Percentiles rank a stretch among this genome's conserved stretches.
phyloP scores from a whole-genome alignment of 2,329 filamentous ascomycete species.

The Xylaria polymorpha region DNA sequence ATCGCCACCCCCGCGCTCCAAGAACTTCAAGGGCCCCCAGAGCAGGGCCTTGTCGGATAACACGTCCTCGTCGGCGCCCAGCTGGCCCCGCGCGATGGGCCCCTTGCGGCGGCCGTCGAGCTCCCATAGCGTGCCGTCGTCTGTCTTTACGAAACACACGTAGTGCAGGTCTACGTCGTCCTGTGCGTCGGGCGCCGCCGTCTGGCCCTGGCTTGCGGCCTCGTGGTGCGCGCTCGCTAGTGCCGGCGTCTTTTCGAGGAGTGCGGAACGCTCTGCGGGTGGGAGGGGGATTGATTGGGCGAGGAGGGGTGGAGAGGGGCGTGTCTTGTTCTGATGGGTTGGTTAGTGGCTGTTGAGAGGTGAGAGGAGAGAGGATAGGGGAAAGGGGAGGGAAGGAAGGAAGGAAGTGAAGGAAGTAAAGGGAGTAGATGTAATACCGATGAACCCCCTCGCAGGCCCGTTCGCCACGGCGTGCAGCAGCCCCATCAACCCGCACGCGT shows the following conservation, averaged over 20 bases:
- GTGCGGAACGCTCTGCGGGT: constrained; percentile 72
- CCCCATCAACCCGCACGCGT: constrained; percentile 92
- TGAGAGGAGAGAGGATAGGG: not conserved
- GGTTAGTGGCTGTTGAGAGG: not conserved
- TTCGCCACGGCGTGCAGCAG: constrained; percentile 86
- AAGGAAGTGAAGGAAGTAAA: constrained; percentile 44
- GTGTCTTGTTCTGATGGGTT: constrained; percentile 58
- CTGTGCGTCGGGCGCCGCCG: constrained; percentile 78
- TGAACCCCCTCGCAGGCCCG: constrained; percentile 72
- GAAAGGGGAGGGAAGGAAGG: constrained; percentile 53
- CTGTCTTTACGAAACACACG: constrained; percentile 88
- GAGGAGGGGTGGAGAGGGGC: constrained; percentile 73
- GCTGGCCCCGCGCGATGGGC: constrained; percentile 64
- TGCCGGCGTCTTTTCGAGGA: constrained; percentile 80
- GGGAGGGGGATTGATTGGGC: constrained; percentile 75
- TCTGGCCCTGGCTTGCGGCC: constrained; percentile 82
- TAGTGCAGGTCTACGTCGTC: constrained; percentile 93
- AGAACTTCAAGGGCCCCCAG: constrained; percentile 70
- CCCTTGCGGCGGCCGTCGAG: constrained; percentile 70
- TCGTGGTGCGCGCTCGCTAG: constrained; percentile 83
- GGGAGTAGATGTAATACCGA: constrained; percentile 60
- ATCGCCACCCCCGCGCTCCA: constrained; percentile 66
- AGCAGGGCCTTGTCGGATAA: constrained; percentile 79
- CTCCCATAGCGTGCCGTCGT: constrained; percentile 72
- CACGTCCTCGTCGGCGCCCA: constrained; percentile 74